A percentile compares a stretch with the other conserved stretches of the same genome.
Evolutionary conservation across 2,329 filamentous ascomycete genomes (phyloP).

Genomic region (Madurella mycetomatis): DNA sequence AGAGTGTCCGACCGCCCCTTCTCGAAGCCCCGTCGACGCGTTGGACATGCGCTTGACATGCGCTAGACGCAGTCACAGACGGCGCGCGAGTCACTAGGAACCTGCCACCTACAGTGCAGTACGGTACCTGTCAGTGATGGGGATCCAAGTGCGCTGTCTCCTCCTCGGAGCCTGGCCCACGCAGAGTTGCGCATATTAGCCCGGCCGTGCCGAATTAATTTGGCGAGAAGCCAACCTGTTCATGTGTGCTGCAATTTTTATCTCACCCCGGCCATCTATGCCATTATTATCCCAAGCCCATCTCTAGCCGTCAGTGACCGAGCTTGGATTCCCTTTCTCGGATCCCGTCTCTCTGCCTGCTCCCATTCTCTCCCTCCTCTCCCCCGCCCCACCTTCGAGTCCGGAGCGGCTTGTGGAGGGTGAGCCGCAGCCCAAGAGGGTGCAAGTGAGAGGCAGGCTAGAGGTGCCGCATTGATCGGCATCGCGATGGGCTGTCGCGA

Average conservation of each 20-base stretch:
- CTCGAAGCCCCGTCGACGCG: constrained; percentile 5
- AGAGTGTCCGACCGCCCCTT: constrained; percentile 5
- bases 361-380: neutral
- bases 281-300: constrained; percentile 22
- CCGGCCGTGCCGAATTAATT: constrained; percentile 24
- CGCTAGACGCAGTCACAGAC: too few relatives aligned
- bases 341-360: constrained; percentile 6
- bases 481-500: constrained; percentile 10
- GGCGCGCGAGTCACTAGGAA: too few relatives aligned
- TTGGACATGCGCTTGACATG: neutral
- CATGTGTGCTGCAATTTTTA: constrained; percentile 11
- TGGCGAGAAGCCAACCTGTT: constrained; percentile 16
- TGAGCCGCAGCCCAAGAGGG: constrained; percentile 4
- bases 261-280: constrained; percentile 10
- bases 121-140: neutral
- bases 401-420: constrained; percentile 1
- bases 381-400: neutral
- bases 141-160: neutral
- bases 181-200: constrained; percentile 26
- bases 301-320: constrained; percentile 24
- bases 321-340: constrained; percentile 14
- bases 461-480: constrained; percentile 20
- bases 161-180: neutral
- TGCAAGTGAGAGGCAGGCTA: neutral
- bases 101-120: neutral